Evolutionary conservation across 306 rosid genomes (phyloP).

Genomic region (Abrus precatorius): DNA sequence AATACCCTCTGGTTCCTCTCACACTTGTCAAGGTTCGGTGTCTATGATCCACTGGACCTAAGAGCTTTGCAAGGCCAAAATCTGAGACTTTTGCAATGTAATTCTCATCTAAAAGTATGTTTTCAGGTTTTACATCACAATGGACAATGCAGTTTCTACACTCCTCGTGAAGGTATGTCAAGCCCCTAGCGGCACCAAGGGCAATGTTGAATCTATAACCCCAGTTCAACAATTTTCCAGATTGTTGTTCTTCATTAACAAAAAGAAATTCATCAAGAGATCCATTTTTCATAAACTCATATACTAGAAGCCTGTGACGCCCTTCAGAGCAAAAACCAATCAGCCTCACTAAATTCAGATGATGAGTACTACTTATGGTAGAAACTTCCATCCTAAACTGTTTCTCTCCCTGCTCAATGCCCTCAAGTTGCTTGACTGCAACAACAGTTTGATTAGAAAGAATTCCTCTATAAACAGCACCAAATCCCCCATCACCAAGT

Average conservation of each 20-base stretch:
- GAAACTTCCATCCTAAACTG: slow-evolving; percentile 92
- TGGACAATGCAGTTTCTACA: slow-evolving; percentile 90
- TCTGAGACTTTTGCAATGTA: slow-evolving; percentile 80
- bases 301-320: slow-evolving; percentile 76
- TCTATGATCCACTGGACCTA: slow-evolving; percentile 69
- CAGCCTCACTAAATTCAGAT: slow-evolving; percentile 81
- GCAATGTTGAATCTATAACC: slow-evolving; percentile 71
- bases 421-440: slow-evolving; percentile 91
- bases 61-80: slow-evolving; percentile 87
- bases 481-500: slow-evolving; percentile 88
- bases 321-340: slow-evolving; percentile 92
- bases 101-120: slow-evolving; percentile 81
- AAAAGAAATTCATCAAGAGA: slow-evolving; percentile 78
- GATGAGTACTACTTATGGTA: slow-evolving; percentile 84
- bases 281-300: slow-evolving; percentile 88
- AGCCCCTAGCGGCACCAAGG: slow-evolving; percentile 82
- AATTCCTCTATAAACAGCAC: slow-evolving; percentile 78
- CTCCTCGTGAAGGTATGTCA: slow-evolving; percentile 90
- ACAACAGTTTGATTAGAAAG: slow-evolving; percentile 74
- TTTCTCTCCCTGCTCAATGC: slow-evolving; percentile 85
- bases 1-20: slow-evolving; percentile 86
- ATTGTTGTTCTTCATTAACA: slow-evolving; percentile 53
- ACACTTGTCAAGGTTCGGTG: slow-evolving; percentile 72
- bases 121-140: slow-evolving; percentile 89
- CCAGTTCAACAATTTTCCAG: slow-evolving; percentile 75